Evolutionary conservation across 2,329 filamentous ascomycete species (phyloP), one percentile per base, ranked within the genome.

Genomic region (Aspergillus flavus): DNA sequence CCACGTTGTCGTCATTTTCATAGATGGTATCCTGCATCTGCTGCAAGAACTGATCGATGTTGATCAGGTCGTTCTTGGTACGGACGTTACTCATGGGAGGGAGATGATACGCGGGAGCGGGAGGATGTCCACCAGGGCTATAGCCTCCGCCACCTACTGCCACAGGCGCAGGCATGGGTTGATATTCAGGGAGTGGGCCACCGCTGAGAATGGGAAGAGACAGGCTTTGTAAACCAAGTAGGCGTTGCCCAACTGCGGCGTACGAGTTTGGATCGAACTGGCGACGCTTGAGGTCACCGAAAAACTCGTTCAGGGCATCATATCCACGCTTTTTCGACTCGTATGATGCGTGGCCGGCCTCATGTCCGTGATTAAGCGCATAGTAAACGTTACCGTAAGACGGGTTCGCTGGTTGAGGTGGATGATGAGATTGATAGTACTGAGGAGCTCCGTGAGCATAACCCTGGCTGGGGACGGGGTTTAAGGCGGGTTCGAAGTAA

Each of bases 1-100:
- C 92, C 36, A 93, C 90, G 57, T 93, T 90, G 71, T 89, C 92
- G 61, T 93, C 89, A 77, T 90, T 96, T 81, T 98, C 95, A 76
- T 98, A 98, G 56, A 98, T 93, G 53, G 94, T 97, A 68, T 91
- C 89, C 80, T 97, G 94, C 85, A 98, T 94, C 80, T 97, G 93
- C 80, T 97, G 93, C 61, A 99, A 87, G 77, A 98, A 92, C 74
- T 93, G 91, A 77, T 98, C 95, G 73, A 98, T 94, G 76, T 96
- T 93, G 76, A 96, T 83, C 50, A 99, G 84, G 76, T 99, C 95
- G 76, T 89, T 93, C 85, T 98, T 97, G 56, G 94, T 97, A 74
- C 94, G 89, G 61, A 96, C 85, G 72, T 93, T 96, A 55, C 89
- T 89, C 83, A 96, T 93, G 11, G 93, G 89, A 59, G 95, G 92